A percentile compares a stretch with the other conserved stretches of the same genome.
Conservation (phyloP, 176 grass and related monocot species). For the Sorghum bicolor region Sorghum_bicolor_NCBIv3 NC_012872.2:50374501-50375000, state of each 20-base stretch:
- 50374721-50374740: not conserved
- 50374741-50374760: not conserved
- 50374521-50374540: not conserved
- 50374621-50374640: too few relatives aligned
- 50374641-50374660: too few relatives aligned
- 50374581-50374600: not conserved
- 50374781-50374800: not conserved
- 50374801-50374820: not conserved
- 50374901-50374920: slow-evolving; percentile 2
- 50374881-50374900: slow-evolving; percentile 1
- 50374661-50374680: too few relatives aligned
- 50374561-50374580: not conserved
- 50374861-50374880: not conserved
- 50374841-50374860: not conserved
- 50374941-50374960: slow-evolving; percentile 36
- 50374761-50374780: not conserved
- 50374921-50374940: slow-evolving; percentile 26
- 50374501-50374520: not conserved
- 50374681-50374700: not conserved
- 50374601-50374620: not conserved
- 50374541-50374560: not conserved
- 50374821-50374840: not conserved
- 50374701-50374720: not conserved
- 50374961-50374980: not conserved
- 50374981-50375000: slow-evolving; percentile 38